Conservation (phyloP, 139 green algal species). For the Pseudopediastrum boryanum region DNA sequence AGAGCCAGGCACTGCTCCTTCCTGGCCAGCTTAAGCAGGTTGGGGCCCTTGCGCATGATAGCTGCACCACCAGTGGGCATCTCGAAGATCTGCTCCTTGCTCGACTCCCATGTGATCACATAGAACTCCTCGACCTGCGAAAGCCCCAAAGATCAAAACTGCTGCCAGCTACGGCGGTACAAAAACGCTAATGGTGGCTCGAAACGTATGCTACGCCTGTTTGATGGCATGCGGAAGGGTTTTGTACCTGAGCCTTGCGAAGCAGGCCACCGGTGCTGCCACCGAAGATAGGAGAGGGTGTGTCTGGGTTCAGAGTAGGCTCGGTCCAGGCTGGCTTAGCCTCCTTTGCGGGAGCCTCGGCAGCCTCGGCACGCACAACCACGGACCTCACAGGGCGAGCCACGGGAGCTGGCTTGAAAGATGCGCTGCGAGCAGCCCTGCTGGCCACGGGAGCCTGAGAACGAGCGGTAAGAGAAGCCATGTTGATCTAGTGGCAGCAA, state of each 20-base stretch:
- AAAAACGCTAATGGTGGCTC: too few relatives aligned
- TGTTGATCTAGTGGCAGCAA: not conserved
- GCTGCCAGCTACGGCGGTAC: not conserved
- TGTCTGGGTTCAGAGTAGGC: constrained; percentile 90
- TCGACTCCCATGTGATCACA: constrained; percentile 94
- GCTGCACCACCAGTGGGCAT: constrained; percentile 98
- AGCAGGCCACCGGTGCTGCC: constrained; percentile 97
- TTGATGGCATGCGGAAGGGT: too few relatives aligned
- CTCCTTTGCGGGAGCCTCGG: constrained; percentile 16
- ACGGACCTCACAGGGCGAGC: constrained; percentile 25
- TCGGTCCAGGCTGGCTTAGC: constrained; percentile 69
- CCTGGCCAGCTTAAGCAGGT: constrained; percentile 98
- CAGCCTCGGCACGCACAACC: constrained; percentile 63
- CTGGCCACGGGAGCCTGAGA: not conserved
- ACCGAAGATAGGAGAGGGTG: constrained; percentile 97
- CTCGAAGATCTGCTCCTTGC: constrained; percentile 99
- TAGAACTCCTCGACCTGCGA: constrained; percentile 96
- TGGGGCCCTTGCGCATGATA: constrained; percentile 98
- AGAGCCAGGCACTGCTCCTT: constrained; percentile 99
- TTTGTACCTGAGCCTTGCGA: constrained; percentile 90
- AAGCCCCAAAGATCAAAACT: not conserved
- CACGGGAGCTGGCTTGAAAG: not conserved
- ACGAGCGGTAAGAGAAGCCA: not conserved
- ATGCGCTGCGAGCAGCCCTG: constrained; percentile 12
- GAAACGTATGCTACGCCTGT: too few relatives aligned